Base-by-base conservation (phyloP, 1,284 basidiomycete genomes). In the Cystobasidiaceae sp. region DNA sequence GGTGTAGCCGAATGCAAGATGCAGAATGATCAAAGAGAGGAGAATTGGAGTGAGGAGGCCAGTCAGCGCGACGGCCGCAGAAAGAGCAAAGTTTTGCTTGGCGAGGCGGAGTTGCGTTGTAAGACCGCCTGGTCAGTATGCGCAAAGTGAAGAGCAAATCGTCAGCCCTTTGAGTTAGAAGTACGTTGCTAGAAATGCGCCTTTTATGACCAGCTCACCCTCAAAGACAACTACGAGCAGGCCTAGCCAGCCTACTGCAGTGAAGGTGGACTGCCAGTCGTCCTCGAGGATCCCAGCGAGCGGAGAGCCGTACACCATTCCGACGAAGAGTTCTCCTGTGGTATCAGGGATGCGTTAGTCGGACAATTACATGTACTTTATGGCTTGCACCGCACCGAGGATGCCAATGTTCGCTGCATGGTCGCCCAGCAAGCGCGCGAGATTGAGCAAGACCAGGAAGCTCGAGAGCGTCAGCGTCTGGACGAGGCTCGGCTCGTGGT, bases 181-280 rank as follows among this genome's bases (percentile, higher is more conserved):
- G n/a, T n/a, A n/a, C n/a, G n/a, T n/a, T n/a, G n/a, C n/a, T n/a
- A n/a, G 62, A 23, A 21, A 39, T 7, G 4, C 4, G 21, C 21
- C 30, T 32, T 5, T 23, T 15, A 13, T 23, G 11, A 9, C 19
- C n/a, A 19, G 33, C 73, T 67, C 55, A 77, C 82, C 82, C 76
- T 82, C 79, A 64, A 82, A 81, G 2, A 84, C 80, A 46, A 84
- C 76, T 5, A 82, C 73, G 19, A 83, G 74, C 15, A 84, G 74
- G 0, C 82, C 83, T 0, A 83, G 66, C 69, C 82, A 82, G 0
- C 82, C 82, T 7, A 83, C 32, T 9, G 59, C 74, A 5, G 80
- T 76, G 58, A 82, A 77, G 0, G 81, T 77, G 7, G 76, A 70
- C 67, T 82, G 74, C 78, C 80, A 81, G 6, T 74, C 71, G 0